Evolutionary conservation across 768 basidiomycete genomes (phyloP), one percentile per base, ranked within the genome.

Genomic region (Panaeolus cyanescens): DNA sequence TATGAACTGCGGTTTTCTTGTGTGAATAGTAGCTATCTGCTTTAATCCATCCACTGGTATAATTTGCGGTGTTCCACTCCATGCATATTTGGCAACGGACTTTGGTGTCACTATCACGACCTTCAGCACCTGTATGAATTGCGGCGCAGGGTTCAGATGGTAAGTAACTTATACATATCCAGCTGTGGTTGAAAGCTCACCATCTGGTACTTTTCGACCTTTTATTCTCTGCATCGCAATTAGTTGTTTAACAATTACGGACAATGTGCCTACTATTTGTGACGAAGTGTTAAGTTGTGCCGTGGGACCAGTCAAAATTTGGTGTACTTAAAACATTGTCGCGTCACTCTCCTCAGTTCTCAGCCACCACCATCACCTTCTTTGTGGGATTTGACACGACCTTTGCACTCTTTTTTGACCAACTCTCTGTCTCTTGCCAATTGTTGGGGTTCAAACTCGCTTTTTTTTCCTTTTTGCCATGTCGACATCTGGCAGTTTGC

Each of bases 1-100:
- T 15, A 56, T 61, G 55, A 13, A 15, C 34, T 45, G 54, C 32
- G 33, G 37, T 32, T 32, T 56, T 61, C 7, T 56, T 25, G 32
- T 61, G 60, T 19, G 32, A n/a, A 12, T n/a, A 17, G 3, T 56
- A 54, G 36, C 55, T 45, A 13, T 22, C 53, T 6, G 31, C 53
- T 0, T 54, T 40, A 39, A 64, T 61, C 63, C 63, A 64, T 4
- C 8, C 17, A 25, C 53, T 57, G 5, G 55, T 37, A 42, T 53
- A 58, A n/a, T 55, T 53, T 19, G 58, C 36, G 54, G 3, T 32
- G 40, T 42, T 25, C 20, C 42, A 62, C 5, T 55, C n/a, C 31
- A 62, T 32, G 42, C 63, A 64, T 33, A 64, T 32, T 6, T 28
- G 17, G 54, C 63, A 64, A 13, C 60, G 60, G 37, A 64, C 50